phyloP scores from a whole-genome alignment of 1,139 yeast species.

The Blastobotrys capitulatus region DNA sequence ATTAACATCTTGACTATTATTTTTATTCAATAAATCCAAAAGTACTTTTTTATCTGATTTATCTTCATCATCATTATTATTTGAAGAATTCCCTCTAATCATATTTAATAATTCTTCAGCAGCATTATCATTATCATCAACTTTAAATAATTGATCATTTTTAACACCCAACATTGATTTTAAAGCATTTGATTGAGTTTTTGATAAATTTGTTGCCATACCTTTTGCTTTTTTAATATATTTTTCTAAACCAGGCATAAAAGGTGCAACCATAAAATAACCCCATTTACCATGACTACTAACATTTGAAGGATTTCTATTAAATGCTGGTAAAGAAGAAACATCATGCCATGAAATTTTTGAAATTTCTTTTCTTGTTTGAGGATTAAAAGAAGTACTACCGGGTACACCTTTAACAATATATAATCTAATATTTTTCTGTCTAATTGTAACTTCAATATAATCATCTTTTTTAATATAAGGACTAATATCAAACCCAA shows the following conservation, averaged over 20 bases:
- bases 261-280: constrained; percentile 38
- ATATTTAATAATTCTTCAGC: constrained; percentile 21
- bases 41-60: constrained; percentile 20
- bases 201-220: constrained; percentile 26
- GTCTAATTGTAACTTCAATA: constrained; percentile 74
- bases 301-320: constrained; percentile 15
- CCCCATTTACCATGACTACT: constrained; percentile 15
- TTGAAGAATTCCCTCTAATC: constrained; percentile 16
- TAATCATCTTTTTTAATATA: constrained; percentile 64
- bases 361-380: constrained; percentile 79
- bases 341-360: constrained; percentile 60
- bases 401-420: constrained; percentile 77
- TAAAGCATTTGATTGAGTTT: constrained; percentile 32
- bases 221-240: constrained; percentile 32
- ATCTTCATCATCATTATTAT: neutral
- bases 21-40: constrained; percentile 24
- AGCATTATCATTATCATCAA: constrained; percentile 9
- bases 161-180: constrained; percentile 31
- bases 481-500: constrained; percentile 79
- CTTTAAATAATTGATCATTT: constrained; percentile 10
- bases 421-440: constrained; percentile 82
- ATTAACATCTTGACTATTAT: constrained; percentile 9
- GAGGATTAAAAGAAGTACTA: constrained; percentile 65
- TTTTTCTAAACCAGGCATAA: constrained; percentile 30
- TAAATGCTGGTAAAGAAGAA: constrained; percentile 40